Evolutionary conservation across 106 monocot species (phyloP), one percentile per base, ranked within the genome.

Genomic region (Iris macrosiphon): DNA sequence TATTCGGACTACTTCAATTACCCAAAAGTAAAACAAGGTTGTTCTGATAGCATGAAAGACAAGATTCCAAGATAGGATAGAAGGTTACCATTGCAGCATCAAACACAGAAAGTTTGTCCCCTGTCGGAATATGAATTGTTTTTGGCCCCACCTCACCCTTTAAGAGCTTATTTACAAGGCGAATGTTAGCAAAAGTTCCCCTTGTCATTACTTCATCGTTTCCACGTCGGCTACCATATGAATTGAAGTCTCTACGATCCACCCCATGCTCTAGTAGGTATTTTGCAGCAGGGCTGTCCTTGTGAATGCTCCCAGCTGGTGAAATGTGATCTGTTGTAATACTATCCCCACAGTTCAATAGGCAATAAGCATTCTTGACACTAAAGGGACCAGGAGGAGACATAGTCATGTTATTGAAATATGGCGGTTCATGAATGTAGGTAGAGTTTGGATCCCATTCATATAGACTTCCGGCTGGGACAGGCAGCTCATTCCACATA

Each of bases 241-340:
- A 79, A 31, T 76, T 79, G 69, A 85, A 79, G 33, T 79, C 68
- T 32, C 68, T 79, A 5, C 66, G 62, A 1, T 79, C 79, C n/a
- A 85, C 75, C 45, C 75, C 79, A 31, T 29, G 63, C 9, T 75
- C 75, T 31, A 68, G 47, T 14, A 85, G 49, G 38, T 63, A 85
- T 49, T 68, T 75, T 26, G 84, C 84, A 34, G 79, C 79, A 59
- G 79, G 75, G 49, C 75, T 75, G 34, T 75, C 79, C 44, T 69
- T 72, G 60, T 75, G 75, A 39, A 85, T 79, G 56, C 68, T 85
- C 8, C 85, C 79, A 22, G 83, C 83, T 51, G 83, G 83, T 30
- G 83, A 83, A 58, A 83, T 83, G 65, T 83, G 83, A 37, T 83
- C 83, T 41, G 83, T 83, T 6, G 83, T 83, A 19, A 83, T 83